Evolutionary conservation across 441 rosid species (phyloP).

Genomic region (Euphorbia schlechtendalii): DNA sequence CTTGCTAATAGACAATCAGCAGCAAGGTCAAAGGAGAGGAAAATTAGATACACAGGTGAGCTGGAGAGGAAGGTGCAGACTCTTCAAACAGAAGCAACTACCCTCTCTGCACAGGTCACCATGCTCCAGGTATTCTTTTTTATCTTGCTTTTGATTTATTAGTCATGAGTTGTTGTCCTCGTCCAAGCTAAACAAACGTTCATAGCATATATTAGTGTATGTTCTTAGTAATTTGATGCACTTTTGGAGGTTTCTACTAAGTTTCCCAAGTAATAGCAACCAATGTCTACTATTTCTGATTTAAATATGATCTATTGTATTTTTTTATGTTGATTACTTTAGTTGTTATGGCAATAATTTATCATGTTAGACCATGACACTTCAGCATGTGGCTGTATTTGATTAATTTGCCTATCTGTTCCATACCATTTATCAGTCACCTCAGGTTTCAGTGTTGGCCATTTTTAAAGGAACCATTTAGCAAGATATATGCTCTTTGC

Average conservation of each 20-base stretch:
- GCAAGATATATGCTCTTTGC: background rate
- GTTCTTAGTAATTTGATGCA: background rate
- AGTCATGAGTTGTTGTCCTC: background rate
- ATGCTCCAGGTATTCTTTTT: conserved; percentile 67
- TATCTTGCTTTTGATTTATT: background rate
- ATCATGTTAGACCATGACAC: background rate
- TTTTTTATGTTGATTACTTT: too few relatives aligned
- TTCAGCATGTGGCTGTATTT: background rate
- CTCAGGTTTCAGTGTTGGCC: conserved; percentile 3
- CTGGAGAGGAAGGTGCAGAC: conserved; percentile 93
- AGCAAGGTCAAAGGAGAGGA: conserved; percentile 94
- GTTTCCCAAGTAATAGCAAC: background rate
- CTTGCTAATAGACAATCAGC: conserved; percentile 94
- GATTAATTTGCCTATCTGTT: background rate
- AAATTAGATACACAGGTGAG: conserved; percentile 66
- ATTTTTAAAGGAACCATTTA: background rate
- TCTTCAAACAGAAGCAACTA: conserved; percentile 95
- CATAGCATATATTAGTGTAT: background rate
- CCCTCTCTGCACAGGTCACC: conserved; percentile 87
- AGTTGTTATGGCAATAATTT: background rate
- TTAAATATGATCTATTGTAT: too few relatives aligned
- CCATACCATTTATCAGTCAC: background rate
- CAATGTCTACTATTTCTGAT: background rate
- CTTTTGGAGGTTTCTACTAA: background rate
- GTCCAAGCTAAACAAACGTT: background rate